These are phyloP conservation scores for Pholiota adiposa DNA, from an alignment of 1,284 basidiomycete species.

Conservation along the genomic window DNA sequence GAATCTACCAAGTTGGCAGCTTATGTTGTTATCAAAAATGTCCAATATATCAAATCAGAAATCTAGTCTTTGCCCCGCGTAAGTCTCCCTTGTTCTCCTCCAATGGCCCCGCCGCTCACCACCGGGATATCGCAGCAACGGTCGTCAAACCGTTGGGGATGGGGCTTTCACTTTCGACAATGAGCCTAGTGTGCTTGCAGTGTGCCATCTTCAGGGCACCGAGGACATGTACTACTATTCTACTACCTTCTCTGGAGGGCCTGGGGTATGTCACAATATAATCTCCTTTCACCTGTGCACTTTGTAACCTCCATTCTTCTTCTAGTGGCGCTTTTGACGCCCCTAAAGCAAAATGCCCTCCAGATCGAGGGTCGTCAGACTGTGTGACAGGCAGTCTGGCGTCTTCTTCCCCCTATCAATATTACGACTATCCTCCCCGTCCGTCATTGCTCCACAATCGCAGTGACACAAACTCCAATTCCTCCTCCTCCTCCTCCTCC, in stretches of 20 bases:
- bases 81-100: constrained; percentile 42
- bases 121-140: constrained; percentile 66
- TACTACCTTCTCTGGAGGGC: constrained; percentile 87
- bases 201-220: constrained; percentile 79
- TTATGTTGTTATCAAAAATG: constrained; percentile 71
- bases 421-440: constrained; percentile 42
- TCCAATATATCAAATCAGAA: constrained; percentile 72
- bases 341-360: constrained; percentile 88
- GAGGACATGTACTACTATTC: constrained; percentile 86
- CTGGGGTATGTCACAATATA: constrained; percentile 59
- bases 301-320: constrained; percentile 3
- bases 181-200: constrained; percentile 78
- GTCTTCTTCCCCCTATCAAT: constrained; percentile 56
- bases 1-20: constrained; percentile 75
- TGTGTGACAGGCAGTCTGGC: constrained; percentile 90
- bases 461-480: constrained; percentile 21
- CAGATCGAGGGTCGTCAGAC: constrained; percentile 87
- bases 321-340: constrained; percentile 90
- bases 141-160: constrained; percentile 92
- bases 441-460: constrained; percentile 36
- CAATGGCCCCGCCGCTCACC: constrained; percentile 22
- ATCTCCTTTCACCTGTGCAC: constrained; percentile 7
- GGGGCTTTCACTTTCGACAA: constrained; percentile 81
- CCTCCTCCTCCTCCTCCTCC: constrained; percentile 16
- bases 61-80: constrained; percentile 92